Percentiles rank a stretch among this genome's conserved stretches.
Conservation (phyloP, 2,329 filamentous ascomycete species). For the Mycosphaerella arachidis region DNA sequence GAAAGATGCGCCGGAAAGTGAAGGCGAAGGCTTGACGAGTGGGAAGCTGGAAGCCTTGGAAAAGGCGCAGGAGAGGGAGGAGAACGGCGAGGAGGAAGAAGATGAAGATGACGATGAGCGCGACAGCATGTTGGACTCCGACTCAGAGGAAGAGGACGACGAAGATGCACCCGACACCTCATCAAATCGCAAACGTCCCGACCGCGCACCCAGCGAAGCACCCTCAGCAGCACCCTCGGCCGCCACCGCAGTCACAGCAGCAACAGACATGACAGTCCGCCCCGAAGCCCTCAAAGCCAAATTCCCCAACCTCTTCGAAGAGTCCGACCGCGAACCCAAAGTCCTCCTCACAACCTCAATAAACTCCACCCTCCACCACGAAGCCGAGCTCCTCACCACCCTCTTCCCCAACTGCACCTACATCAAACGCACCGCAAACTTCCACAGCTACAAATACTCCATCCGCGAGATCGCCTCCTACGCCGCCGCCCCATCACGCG, state of each 20-base stretch:
- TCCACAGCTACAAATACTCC: conserved; percentile 84
- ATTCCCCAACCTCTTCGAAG: conserved; percentile 58
- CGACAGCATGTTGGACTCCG: conserved; percentile 72
- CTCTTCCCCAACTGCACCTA: conserved; percentile 80
- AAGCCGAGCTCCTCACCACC: conserved; percentile 71
- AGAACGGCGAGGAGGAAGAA: conserved; percentile 32
- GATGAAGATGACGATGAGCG: conserved; percentile 53
- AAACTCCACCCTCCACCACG: conserved; percentile 79
- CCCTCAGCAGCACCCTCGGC: conserved; percentile 37
- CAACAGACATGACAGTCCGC: conserved; percentile 56
- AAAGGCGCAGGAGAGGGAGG: conserved; percentile 12
- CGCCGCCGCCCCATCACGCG: conserved; percentile 61
- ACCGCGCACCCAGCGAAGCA: conserved; percentile 38
- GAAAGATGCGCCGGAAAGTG: conserved; percentile 15
- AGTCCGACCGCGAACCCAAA: conserved; percentile 60
- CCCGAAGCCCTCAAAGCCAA: conserved; percentile 58
- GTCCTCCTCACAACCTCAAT: conserved; percentile 88
- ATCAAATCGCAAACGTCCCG: conserved; percentile 19
- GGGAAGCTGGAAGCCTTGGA: conserved; percentile 13
- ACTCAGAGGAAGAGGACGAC: conserved; percentile 46
- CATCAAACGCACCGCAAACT: conserved; percentile 78
- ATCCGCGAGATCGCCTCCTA: conserved; percentile 86
- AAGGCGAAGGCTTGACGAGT: conserved; percentile 10
- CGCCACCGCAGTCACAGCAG: conserved; percentile 38
- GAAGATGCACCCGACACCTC: conserved; percentile 29